These are phyloP conservation scores for Epichloe typhina DNA, from an alignment of 2,329 filamentous ascomycete genomes.

Conservation along the genomic window DNA sequence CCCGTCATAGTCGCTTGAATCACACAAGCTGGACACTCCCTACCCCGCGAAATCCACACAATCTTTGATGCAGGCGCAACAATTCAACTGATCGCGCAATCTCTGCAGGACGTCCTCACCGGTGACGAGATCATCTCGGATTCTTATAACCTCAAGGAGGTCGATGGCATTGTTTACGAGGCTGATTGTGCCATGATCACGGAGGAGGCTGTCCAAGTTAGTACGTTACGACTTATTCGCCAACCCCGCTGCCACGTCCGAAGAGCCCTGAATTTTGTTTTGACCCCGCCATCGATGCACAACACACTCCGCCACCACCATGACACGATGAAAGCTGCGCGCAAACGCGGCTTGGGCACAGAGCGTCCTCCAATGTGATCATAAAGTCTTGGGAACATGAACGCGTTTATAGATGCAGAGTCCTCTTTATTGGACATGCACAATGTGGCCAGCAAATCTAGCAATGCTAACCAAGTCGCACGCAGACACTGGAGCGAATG, in stretches of 20 bases:
- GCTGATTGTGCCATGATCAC: constrained; percentile 85
- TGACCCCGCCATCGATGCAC: background rate
- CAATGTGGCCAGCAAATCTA: background rate
- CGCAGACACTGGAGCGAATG: constrained; percentile 82
- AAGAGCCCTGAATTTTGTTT: background rate
- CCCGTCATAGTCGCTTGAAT: background rate
- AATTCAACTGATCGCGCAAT: constrained; percentile 15
- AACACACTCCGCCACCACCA: background rate
- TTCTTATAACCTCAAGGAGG: constrained; percentile 71
- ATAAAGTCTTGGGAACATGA: background rate
- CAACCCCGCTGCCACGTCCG: background rate
- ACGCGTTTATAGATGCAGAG: background rate
- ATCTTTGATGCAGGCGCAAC: background rate
- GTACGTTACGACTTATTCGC: constrained; percentile 35
- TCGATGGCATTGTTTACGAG: constrained; percentile 76
- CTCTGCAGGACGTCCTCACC: constrained; percentile 65
- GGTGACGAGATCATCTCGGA: constrained; percentile 96
- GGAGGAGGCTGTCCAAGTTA: constrained; percentile 58
- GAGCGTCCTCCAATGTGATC: background rate
- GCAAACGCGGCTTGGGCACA: too few relatives aligned
- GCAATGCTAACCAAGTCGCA: background rate
- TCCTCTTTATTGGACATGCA: background rate
- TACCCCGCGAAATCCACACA: constrained; percentile 2
- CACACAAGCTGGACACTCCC: background rate
- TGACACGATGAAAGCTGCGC: background rate